phyloP scores from a whole-genome alignment of 2,329 filamentous ascomycete genomes.

The Emmonsia crescens region DNA sequence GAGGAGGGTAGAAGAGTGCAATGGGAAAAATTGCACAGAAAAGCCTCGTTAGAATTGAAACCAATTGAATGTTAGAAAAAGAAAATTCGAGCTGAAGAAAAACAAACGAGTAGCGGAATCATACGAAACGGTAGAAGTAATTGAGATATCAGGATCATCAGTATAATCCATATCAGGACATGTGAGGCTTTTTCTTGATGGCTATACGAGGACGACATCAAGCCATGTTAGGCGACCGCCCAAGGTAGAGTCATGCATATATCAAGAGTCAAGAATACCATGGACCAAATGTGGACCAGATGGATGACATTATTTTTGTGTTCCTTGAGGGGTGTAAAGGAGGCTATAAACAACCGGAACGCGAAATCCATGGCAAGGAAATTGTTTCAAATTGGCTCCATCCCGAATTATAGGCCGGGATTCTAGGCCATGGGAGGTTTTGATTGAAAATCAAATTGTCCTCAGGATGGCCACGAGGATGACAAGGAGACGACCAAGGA shows the following conservation, averaged over 20 bases:
- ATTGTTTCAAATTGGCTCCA: background rate
- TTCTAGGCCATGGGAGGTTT: background rate
- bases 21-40: background rate
- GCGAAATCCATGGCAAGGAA: background rate
- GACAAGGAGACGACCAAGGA: background rate
- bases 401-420: background rate
- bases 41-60: background rate
- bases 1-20: background rate
- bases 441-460: background rate
- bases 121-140: background rate
- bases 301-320: background rate
- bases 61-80: background rate
- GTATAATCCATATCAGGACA: background rate
- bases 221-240: background rate
- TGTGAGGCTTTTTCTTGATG: background rate
- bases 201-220: background rate
- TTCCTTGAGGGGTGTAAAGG: background rate
- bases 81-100: background rate
- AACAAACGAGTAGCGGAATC: background rate
- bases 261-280: slow-evolving; percentile 2
- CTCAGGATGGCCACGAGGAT: background rate
- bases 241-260: background rate
- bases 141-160: background rate
- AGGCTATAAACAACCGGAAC: background rate
- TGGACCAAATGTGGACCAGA: background rate